A percentile compares a stretch with the other conserved stretches of the same genome.
phyloP scores from a whole-genome alignment of 352 stramenopile species.

The Phytophthora litchii region DNA sequence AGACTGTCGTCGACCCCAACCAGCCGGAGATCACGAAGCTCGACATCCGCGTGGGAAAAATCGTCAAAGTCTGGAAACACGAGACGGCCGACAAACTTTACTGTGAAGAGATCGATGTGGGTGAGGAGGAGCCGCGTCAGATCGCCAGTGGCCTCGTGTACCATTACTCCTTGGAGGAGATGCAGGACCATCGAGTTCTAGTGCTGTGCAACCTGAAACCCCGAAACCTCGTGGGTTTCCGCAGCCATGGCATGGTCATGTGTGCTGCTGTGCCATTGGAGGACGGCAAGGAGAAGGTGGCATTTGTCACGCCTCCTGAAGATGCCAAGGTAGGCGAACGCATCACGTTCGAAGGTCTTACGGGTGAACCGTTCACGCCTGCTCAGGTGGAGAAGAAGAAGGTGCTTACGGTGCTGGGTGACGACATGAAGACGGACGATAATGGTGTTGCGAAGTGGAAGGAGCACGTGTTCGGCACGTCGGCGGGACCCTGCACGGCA shows the following conservation, averaged over 20 bases:
- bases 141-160: constrained; percentile 89
- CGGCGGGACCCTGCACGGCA: constrained; percentile 73
- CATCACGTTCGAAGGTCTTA: constrained; percentile 70
- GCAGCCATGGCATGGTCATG: constrained; percentile 93
- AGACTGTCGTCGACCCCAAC: constrained; percentile 47
- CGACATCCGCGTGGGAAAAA: constrained; percentile 91
- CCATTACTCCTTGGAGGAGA: constrained; percentile 89
- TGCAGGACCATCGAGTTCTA: constrained; percentile 84
- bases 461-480: constrained; percentile 78
- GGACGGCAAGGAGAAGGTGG: constrained; percentile 82
- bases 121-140: constrained; percentile 82
- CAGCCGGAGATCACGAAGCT: constrained; percentile 92
- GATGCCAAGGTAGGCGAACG: constrained; percentile 78
- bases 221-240: constrained; percentile 90
- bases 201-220: constrained; percentile 93
- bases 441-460: constrained; percentile 85
- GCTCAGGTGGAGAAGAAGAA: constrained; percentile 92
- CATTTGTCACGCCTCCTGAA: constrained; percentile 83
- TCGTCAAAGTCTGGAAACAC: constrained; percentile 93
- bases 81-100: constrained; percentile 92
- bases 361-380: constrained; percentile 75
- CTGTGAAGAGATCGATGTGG: constrained; percentile 93
- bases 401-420: constrained; percentile 74
- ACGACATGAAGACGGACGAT: constrained; percentile 86
- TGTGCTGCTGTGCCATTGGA: constrained; percentile 74